Percentiles rank a stretch among this genome's conserved stretches.
Conservation (phyloP, 2,329 filamentous ascomycete species). For the Corynespora cassiicola region DNA sequence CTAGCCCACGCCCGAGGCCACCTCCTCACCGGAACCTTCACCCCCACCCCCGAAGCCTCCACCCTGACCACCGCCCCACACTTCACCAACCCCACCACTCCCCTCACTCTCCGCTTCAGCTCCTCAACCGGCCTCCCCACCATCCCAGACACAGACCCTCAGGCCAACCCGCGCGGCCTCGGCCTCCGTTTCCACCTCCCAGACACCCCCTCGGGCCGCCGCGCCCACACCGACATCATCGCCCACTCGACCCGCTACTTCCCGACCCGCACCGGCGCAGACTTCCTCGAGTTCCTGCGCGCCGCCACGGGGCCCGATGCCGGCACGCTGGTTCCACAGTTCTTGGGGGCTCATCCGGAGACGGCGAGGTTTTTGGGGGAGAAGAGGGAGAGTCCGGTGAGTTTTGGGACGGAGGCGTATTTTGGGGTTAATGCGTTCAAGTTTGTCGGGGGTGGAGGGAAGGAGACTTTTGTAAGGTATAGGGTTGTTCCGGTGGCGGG, state of each 20-base stretch:
- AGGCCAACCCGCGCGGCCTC: slow-evolving; percentile 56
- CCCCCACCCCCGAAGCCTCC: slow-evolving; percentile 52
- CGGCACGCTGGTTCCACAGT: slow-evolving; percentile 45
- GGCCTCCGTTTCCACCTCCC: slow-evolving; percentile 59
- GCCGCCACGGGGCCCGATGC: slow-evolving; percentile 44
- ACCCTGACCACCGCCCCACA: slow-evolving; percentile 57
- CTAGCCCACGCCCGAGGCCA: slow-evolving; percentile 63
- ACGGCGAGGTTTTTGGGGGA: slow-evolving; percentile 56
- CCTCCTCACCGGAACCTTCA: slow-evolving; percentile 61
- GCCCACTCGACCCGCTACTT: slow-evolving; percentile 61
- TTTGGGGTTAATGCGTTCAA: slow-evolving; percentile 59
- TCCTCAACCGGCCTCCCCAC: slow-evolving; percentile 59
- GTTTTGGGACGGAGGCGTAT: slow-evolving; percentile 58
- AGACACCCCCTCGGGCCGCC: slow-evolving; percentile 39
- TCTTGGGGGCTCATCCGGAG: slow-evolving; percentile 54
- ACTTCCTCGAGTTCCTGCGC: slow-evolving; percentile 59
- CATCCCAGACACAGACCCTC: slow-evolving; percentile 57
- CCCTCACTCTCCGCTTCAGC: slow-evolving; percentile 59
- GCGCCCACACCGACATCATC: slow-evolving; percentile 64
- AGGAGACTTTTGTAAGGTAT: slow-evolving; percentile 57
- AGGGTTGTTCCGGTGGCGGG: slow-evolving; percentile 56
- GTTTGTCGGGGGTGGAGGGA: slow-evolving; percentile 49
- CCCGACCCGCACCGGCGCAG: slow-evolving; percentile 59
- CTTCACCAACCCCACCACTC: slow-evolving; percentile 54
- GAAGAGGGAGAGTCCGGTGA: slow-evolving; percentile 58